phyloP scores from a whole-genome alignment of 768 basidiomycete genomes.

The Phlebiopsis flavidoalba region DNA sequence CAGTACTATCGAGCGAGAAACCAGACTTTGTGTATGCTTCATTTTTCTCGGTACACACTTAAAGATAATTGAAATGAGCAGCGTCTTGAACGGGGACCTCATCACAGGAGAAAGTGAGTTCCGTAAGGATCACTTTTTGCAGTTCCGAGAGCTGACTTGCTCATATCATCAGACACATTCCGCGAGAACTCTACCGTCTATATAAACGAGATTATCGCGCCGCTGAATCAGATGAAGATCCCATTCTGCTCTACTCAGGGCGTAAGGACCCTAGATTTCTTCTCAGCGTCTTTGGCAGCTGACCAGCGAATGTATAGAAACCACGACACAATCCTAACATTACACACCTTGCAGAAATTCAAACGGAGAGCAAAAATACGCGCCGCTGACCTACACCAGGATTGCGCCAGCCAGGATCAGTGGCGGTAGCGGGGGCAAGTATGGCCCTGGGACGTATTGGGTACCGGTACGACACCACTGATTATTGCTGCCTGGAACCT shows the following conservation, averaged over 20 bases:
- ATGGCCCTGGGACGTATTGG: slow-evolving; percentile 73
- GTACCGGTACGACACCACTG: slow-evolving; percentile 47
- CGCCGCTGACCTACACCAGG: slow-evolving; percentile 59
- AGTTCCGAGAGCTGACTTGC: not conserved
- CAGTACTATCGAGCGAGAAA: slow-evolving; percentile 48
- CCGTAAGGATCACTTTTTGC: not conserved
- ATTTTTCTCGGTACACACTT: not conserved
- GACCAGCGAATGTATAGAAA: slow-evolving; percentile 39
- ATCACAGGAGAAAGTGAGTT: slow-evolving; percentile 64
- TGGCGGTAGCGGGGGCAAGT: slow-evolving; percentile 38
- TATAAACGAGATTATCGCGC: slow-evolving; percentile 59
- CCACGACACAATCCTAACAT: slow-evolving; percentile 70
- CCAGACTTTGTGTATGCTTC: slow-evolving; percentile 64
- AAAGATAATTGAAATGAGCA: slow-evolving; percentile 19
- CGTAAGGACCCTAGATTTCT: slow-evolving; percentile 26
- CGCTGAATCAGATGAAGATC: slow-evolving; percentile 49
- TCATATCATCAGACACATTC: slow-evolving; percentile 42
- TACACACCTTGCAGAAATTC: slow-evolving; percentile 61
- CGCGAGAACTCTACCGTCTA: slow-evolving; percentile 59
- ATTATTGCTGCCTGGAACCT: slow-evolving; percentile 22
- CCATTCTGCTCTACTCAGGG: slow-evolving; percentile 70
- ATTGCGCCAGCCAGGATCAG: slow-evolving; percentile 47
- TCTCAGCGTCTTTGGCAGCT: not conserved
- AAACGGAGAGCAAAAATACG: slow-evolving; percentile 53
- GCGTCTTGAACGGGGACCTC: slow-evolving; percentile 68